Evolutionary conservation across 257 asterid genomes (phyloP), one percentile per base, ranked within the genome.

Genomic region (Lantana camara): DNA sequence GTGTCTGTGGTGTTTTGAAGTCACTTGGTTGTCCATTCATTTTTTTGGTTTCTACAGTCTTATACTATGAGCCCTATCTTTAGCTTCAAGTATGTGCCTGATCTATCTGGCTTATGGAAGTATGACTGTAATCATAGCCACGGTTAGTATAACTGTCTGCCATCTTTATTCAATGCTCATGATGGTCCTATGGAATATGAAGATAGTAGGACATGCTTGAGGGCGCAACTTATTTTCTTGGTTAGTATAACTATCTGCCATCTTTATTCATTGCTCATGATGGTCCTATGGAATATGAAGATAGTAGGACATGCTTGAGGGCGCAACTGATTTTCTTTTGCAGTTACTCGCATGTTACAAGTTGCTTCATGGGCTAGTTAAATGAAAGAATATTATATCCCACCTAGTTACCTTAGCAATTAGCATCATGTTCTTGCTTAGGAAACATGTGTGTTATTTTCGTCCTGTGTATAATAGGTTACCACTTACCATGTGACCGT

Each of bases 281-380:
- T 48, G 54, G 9, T 64, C 35, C 46, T 16, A 9, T 58, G 69
- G 63, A 34, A 27, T 27, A 22, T 30, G n/a, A n/a, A 16, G 12
- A 50, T 54, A 35, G 49, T 55, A 24, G 63, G 49, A 29, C n/a
- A 38, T 23, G 60, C 64, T 66, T 51, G 67, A 66, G 32, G 65
- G 66, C 17, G 30, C 15, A n/a, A 1, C 27, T 53, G 60, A 63
- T 51, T 49, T 59, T 49, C 23, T 71, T 29, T 77, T 55, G 53
- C 77, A 93, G 97, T 97, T 65, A 41, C 88, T 90, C 47, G 83
- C 95, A 66, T 93, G 99, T 72, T 67, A 50, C 75, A 95, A 93
- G 79, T 70, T 93, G 84, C 96, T 93, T 68, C 97, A 84, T 75
- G 97, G 95, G 63, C 97, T 93, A 71, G 95, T 89, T 75, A 89